Evolutionary conservation across 257 asterid species (phyloP), one percentile per base, ranked within the genome.

Genomic region (Solanum verrucosum): DNA sequence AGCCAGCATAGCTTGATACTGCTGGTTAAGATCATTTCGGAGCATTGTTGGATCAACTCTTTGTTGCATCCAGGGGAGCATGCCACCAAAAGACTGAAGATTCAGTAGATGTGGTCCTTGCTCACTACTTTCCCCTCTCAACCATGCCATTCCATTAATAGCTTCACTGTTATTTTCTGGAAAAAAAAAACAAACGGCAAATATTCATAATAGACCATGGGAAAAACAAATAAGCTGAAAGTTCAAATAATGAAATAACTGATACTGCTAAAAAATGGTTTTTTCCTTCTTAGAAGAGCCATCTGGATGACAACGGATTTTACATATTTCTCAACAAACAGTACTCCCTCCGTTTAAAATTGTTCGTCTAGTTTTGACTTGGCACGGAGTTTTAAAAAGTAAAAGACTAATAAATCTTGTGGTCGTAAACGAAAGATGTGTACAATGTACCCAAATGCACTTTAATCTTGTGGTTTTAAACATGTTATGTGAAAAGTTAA

Each of bases 51-150:
- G 98, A 88, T 96, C 99, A 7, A 93, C 87, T 85, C 98, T 92
- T 93, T 97, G 98, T 89, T 95, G 99, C 97, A 94, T 93, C 96
- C 94, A 94, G 13, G 98, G 98, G 65, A 91, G 84, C 98, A 94
- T 93, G 49, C 98, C 83, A 21, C 83, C 97, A 13, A 86, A 91
- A 70, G 99, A 90, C 81, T 92, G 98, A 83, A 93, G 93, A 86
- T 95, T 96, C 91, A 93, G 56, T 49, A 98, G 85, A 83, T 93
- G 94, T 87, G 94, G 93, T 72, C 97, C 98, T 90, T 91, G 97
- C 86, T 95, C 98, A 35, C 97, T 94, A 40, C 91, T 91, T 86
- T 94, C 99, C 18, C 98, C 96, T 90, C 97, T 93, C 91, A 95
- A 88, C 99, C 98, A 97, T 21, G 96, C 68, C 98, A 94, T 90